Conservation (phyloP, 805 yeast genomes). For the Metschnikowia continentalis region DNA sequence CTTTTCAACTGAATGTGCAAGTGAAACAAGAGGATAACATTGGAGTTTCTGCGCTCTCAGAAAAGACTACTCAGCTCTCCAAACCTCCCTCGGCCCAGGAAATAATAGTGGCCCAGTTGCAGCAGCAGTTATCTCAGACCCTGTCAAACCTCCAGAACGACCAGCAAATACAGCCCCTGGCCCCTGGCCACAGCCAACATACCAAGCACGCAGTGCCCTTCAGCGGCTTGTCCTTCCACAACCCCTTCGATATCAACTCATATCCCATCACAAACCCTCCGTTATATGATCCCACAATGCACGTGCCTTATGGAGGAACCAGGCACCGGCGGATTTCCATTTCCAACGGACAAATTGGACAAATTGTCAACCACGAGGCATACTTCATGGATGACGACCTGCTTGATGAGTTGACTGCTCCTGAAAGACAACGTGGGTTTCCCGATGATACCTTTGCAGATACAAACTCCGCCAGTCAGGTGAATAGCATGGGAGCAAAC, state of each 20-base stretch:
- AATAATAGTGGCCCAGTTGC: not conserved
- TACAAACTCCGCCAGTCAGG: not conserved
- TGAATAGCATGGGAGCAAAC: not conserved
- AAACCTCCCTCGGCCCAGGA: not conserved
- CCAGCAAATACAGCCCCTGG: not conserved
- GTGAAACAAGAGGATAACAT: not conserved
- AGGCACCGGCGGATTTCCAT: conserved; percentile 69
- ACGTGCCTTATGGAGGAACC: conserved; percentile 31
- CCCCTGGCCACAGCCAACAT: not conserved
- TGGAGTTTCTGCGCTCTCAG: not conserved
- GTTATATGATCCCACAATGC: conserved; percentile 40
- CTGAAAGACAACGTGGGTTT: not conserved
- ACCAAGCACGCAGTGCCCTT: conserved; percentile 9
- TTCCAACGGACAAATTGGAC: conserved; percentile 83
- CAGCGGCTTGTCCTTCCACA: conserved; percentile 22
- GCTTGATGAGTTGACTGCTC: conserved; percentile 19
- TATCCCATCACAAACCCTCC: conserved; percentile 48
- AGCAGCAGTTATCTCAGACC: not conserved
- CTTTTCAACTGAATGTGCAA: not conserved
- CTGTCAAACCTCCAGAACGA: not conserved
- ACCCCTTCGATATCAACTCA: conserved; percentile 36
- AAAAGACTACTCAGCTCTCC: not conserved
- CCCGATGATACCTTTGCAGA: not conserved
- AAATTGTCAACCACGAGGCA: conserved; percentile 50
- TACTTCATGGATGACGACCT: conserved; percentile 26